These are phyloP conservation scores for Pseudonitzschia pungens DNA, from an alignment of 108 stramenopile species.

Conservation along the genomic window DNA sequence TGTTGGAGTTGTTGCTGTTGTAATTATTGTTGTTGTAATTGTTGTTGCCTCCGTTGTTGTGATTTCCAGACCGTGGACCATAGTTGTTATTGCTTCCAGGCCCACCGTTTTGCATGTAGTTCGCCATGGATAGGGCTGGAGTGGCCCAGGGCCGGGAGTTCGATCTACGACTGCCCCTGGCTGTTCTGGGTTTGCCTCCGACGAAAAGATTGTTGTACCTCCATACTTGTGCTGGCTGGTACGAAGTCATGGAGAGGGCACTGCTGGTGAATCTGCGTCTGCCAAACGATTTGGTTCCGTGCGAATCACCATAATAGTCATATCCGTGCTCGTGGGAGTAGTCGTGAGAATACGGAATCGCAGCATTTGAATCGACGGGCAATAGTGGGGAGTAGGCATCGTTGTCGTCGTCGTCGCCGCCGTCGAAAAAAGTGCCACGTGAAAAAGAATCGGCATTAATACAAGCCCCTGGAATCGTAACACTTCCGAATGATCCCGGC, in stretches of 20 bases:
- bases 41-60: neutral
- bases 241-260: neutral
- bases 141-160: neutral
- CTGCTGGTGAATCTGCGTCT: neutral
- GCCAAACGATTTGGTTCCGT: neutral
- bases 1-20: neutral
- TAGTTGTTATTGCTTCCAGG: neutral
- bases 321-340: neutral
- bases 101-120: constrained; percentile 10
- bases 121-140: constrained; percentile 3
- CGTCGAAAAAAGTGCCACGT: neutral
- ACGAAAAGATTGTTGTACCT: neutral
- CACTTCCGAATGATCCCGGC: neutral
- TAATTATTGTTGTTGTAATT: neutral
- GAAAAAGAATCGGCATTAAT: neutral
- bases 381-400: neutral
- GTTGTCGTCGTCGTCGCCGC: neutral
- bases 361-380: neutral
- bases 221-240: neutral
- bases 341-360: neutral
- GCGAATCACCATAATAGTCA: neutral
- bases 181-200: neutral
- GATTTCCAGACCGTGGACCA: neutral
- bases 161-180: neutral
- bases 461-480: constrained; percentile 1